These are phyloP conservation scores for Apiospora sp. DNA, from an alignment of 2,329 filamentous ascomycete genomes.

Conservation along the genomic window DNA sequence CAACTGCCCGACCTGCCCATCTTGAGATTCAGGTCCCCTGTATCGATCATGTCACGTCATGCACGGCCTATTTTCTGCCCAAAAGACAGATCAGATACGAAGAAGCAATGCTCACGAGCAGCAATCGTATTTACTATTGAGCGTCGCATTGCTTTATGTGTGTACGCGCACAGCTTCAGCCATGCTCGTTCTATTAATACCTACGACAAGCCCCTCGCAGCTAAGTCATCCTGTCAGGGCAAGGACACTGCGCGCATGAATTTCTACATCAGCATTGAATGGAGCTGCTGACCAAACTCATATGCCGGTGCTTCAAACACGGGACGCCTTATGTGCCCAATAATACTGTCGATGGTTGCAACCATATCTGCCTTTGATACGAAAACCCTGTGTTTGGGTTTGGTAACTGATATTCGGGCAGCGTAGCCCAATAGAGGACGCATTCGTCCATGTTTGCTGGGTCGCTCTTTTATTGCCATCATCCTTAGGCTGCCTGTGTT, in stretches of 20 bases:
- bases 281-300: not conserved
- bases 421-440: not conserved
- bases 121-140: not conserved
- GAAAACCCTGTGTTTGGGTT: not conserved
- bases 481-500: not conserved
- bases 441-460: slow-evolving; percentile 7
- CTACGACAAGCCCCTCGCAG: not conserved
- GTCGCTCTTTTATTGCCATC: not conserved
- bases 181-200: not conserved
- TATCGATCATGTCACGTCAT: slow-evolving; percentile 5
- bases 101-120: not conserved
- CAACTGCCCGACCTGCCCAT: not conserved
- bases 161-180: not conserved
- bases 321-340: not conserved
- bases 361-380: not conserved
- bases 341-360: not conserved
- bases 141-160: not conserved
- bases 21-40: not conserved
- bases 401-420: not conserved
- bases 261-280: slow-evolving; percentile 7
- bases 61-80: not conserved
- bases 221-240: slow-evolving; percentile 11
- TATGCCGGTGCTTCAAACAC: not conserved
- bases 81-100: not conserved
- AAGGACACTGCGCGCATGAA: not conserved